Conservation (phyloP, 805 yeast species). For the Limtongia smithiae region DNA sequence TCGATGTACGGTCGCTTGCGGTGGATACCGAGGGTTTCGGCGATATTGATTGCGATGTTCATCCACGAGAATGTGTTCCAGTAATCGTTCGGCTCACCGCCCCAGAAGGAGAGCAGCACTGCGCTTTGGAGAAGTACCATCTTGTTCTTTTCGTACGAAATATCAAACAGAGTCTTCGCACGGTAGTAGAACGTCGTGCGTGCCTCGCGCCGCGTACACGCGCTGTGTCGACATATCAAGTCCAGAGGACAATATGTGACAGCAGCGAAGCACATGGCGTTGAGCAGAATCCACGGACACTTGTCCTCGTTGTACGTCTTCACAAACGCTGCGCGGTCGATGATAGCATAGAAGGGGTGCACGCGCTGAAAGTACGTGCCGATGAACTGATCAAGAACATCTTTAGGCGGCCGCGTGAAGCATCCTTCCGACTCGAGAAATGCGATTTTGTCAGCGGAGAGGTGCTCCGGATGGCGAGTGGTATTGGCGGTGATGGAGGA, state of each 20-base stretch:
- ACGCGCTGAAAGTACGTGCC: constrained; percentile 15
- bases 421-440: constrained; percentile 9
- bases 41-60: constrained; percentile 19
- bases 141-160: constrained; percentile 18
- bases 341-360: constrained; percentile 20
- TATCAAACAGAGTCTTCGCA: constrained; percentile 22
- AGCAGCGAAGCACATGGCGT: constrained; percentile 20
- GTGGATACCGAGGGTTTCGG: constrained; percentile 24
- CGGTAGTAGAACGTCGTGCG: constrained; percentile 15
- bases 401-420: constrained; percentile 8
- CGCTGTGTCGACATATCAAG: constrained; percentile 1
- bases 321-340: constrained; percentile 14
- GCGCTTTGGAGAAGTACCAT: constrained; percentile 11
- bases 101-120: constrained; percentile 21
- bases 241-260: constrained; percentile 11
- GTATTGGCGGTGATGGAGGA: no score
- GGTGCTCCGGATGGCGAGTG: constrained; percentile 11
- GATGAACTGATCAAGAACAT: constrained; percentile 8
- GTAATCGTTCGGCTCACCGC: constrained; percentile 19
- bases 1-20: constrained; percentile 1
- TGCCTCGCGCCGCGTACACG: constrained; percentile 20
- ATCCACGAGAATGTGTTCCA: constrained; percentile 25
- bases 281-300: constrained; percentile 16
- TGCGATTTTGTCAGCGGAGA: constrained; percentile 10
- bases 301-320: constrained; percentile 5